Evolutionary conservation across 169 alveolate genomes (phyloP).

Genomic region (Eimeria acervulina): DNA sequence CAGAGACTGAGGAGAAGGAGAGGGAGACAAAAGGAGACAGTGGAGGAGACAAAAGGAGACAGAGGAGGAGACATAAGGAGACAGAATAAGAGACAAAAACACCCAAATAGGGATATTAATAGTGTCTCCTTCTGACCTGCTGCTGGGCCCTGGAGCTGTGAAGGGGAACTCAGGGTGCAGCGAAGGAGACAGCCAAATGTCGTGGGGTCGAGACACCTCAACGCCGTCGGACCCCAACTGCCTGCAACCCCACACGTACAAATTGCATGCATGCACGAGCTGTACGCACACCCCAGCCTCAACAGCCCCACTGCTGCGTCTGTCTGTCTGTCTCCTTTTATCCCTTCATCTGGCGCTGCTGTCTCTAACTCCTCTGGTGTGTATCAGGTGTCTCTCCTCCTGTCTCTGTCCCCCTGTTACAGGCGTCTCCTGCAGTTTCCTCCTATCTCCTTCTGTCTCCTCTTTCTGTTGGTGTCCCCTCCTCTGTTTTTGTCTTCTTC

Average conservation of each 20-base stretch:
- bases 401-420: not conserved
- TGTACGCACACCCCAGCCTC: not conserved
- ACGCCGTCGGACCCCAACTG: conserved; percentile 58
- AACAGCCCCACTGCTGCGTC: too few relatives aligned
- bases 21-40: not conserved
- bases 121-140: conserved; percentile 18
- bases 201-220: conserved; percentile 58
- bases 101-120: not conserved
- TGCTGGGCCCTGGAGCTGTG: conserved; percentile 55
- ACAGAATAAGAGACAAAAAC: not conserved
- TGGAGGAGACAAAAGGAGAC: not conserved
- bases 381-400: not conserved
- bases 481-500: too few relatives aligned
- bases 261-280: not conserved
- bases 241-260: not conserved
- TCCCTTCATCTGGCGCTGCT: too few relatives aligned
- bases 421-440: too few relatives aligned
- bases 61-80: not conserved
- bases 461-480: too few relatives aligned
- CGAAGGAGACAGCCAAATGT: conserved; percentile 68
- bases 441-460: too few relatives aligned
- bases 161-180: conserved; percentile 51
- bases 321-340: too few relatives aligned
- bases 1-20: not conserved
- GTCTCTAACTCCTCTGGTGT: not conserved